These are phyloP conservation scores for Pelargonium fulgidum DNA, from an alignment of 441 rosid genomes.

Conservation along the genomic window DNA sequence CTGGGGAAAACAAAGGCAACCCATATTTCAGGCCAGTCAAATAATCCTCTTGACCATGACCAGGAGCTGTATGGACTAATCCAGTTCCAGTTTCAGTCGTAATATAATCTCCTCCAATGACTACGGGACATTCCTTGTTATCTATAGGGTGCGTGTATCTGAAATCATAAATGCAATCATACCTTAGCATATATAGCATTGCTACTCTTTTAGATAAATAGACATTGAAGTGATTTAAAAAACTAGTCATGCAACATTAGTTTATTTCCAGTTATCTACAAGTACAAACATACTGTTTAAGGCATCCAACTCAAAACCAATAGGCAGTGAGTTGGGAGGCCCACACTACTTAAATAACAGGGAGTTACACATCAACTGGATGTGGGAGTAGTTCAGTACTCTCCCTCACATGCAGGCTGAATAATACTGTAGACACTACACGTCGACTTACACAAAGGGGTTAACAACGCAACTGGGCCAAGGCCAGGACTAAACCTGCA, in stretches of 20 bases:
- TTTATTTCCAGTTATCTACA: neutral
- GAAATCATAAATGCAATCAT: slow-evolving; percentile 31
- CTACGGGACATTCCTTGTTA: slow-evolving; percentile 71
- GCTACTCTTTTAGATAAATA: slow-evolving; percentile 13
- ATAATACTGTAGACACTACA: neutral
- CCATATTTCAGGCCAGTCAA: slow-evolving; percentile 85
- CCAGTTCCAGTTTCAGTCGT: slow-evolving; percentile 99
- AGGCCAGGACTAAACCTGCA: neutral
- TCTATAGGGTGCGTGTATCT: slow-evolving; percentile 84
- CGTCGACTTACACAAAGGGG: neutral
- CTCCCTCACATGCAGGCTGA: slow-evolving; percentile 2
- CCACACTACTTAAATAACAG: neutral
- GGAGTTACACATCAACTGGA: neutral
- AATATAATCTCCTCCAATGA: slow-evolving; percentile 90
- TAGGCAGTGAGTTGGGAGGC: neutral
- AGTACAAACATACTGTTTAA: neutral
- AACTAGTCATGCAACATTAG: neutral
- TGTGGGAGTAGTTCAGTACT: neutral
- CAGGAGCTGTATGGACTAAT: slow-evolving; percentile 98
- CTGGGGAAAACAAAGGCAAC: slow-evolving; percentile 73
- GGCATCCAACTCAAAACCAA: slow-evolving; percentile 3
- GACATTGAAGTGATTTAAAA: slow-evolving; percentile 8
- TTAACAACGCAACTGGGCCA: neutral
- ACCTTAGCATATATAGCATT: slow-evolving; percentile 19
- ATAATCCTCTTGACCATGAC: slow-evolving; percentile 98